These are phyloP conservation scores for Corynascus novoguineensis DNA, from an alignment of 495 filamentous ascomycete species.

Conservation along the genomic window DNA sequence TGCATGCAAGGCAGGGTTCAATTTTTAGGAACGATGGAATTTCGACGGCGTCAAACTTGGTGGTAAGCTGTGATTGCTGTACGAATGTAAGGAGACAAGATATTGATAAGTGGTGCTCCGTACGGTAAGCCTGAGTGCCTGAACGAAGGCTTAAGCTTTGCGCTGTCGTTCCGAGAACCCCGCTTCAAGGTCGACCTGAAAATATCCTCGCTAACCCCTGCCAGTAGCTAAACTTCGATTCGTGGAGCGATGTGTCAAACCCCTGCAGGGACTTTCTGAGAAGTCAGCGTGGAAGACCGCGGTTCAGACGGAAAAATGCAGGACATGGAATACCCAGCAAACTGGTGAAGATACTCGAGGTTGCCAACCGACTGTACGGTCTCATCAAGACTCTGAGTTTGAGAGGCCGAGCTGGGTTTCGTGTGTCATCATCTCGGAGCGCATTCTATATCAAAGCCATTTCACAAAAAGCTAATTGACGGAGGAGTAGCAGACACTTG, in stretches of 20 bases:
- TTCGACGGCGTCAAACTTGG: neutral
- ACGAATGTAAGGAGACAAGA: neutral
- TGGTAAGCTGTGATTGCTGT: neutral
- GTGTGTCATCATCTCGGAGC: too few species aligned
- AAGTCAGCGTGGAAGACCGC: neutral
- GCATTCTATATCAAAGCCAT: too few species aligned
- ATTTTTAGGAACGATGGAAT: neutral
- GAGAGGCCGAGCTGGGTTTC: too few species aligned
- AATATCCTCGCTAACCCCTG: neutral
- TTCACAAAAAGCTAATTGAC: too few species aligned
- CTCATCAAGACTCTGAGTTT: too few species aligned
- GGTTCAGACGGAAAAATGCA: conserved; percentile 3
- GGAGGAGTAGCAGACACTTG: too few species aligned
- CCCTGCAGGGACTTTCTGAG: conserved; percentile 9
- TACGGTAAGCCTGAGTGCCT: too few species aligned
- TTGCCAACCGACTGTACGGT: neutral
- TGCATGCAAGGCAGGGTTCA: neutral
- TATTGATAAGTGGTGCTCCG: too few species aligned
- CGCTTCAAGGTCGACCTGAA: neutral
- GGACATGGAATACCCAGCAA: neutral
- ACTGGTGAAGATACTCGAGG: neutral
- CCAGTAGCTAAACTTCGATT: neutral
- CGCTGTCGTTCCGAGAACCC: too few species aligned
- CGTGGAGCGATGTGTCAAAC: neutral
- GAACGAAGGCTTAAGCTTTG: too few species aligned